These are phyloP conservation scores for Amanita subjunquillea DNA, from an alignment of 768 basidiomycete genomes.

Conservation along the genomic window DNA sequence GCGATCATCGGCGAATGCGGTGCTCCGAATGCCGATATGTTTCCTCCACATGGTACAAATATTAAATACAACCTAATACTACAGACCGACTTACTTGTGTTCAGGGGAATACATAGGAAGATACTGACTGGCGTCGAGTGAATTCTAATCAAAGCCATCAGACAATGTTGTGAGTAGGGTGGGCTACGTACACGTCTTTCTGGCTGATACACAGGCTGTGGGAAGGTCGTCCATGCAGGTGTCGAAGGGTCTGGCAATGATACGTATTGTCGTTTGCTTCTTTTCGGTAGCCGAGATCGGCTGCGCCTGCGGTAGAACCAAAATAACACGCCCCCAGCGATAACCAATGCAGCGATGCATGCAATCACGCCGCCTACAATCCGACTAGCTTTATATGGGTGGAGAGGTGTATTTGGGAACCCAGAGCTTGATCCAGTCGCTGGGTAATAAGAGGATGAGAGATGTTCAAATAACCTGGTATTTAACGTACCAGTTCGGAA, in stretches of 20 bases:
- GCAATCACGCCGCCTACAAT: conserved; percentile 55
- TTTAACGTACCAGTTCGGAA: neutral
- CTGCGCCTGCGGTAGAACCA: neutral
- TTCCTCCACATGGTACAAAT: neutral
- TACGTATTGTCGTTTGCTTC: neutral
- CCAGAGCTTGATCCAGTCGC: neutral
- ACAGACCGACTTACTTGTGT: neutral
- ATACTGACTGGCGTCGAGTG: neutral
- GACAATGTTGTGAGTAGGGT: neutral
- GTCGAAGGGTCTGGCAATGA: neutral
- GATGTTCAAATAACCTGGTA: no score
- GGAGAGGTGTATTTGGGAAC: neutral
- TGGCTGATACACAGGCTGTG: neutral
- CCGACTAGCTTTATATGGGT: conserved; percentile 32
- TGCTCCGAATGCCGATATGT: neutral
- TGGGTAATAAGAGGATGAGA: neutral
- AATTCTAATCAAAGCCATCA: neutral
- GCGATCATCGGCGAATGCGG: neutral
- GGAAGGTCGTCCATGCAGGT: neutral
- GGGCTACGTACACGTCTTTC: neutral
- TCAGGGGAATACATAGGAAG: neutral
- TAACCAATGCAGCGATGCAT: conserved; percentile 32
- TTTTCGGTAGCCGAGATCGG: neutral
- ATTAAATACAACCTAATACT: neutral
- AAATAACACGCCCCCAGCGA: conserved; percentile 17